These are phyloP conservation scores for Glebionis coronaria DNA, from an alignment of 129 eudicot genomes.

Conservation along the genomic window DNA sequence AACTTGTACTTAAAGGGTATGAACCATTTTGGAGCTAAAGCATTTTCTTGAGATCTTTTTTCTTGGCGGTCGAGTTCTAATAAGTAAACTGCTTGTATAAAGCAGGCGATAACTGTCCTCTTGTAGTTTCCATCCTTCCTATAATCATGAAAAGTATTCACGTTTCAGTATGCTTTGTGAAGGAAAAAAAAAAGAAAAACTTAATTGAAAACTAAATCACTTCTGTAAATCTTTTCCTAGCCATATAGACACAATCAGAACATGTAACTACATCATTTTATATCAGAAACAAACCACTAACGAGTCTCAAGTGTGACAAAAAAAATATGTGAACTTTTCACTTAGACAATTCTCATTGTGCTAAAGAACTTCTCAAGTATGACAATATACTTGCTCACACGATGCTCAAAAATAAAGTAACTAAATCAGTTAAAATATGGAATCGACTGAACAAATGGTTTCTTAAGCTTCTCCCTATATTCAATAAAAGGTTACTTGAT, in stretches of 20 bases:
- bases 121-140: slow-evolving; percentile 93
- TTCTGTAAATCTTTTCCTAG: neutral
- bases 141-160: slow-evolving; percentile 10
- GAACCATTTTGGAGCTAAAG: slow-evolving; percentile 96
- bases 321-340: neutral
- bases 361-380: too few species aligned
- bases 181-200: too few species aligned
- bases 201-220: neutral
- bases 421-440: too few species aligned
- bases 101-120: slow-evolving; percentile 87
- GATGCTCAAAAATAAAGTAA: too few species aligned
- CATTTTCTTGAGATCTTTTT: slow-evolving; percentile 58
- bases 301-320: neutral
- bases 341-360: neutral
- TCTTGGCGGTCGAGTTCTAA: slow-evolving; percentile 95
- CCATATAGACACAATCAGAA: neutral
- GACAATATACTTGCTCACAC: too few species aligned
- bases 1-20: slow-evolving; percentile 89
- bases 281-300: neutral
- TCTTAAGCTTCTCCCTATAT: too few species aligned
- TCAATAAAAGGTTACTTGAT: too few species aligned
- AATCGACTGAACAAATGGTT: too few species aligned
- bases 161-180: neutral
- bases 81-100: slow-evolving; percentile 89
- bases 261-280: neutral